Percentiles rank a stretch among this genome's conserved stretches.
phyloP scores from a whole-genome alignment of 306 rosid genomes.

The Clitoria ternatea region DNA sequence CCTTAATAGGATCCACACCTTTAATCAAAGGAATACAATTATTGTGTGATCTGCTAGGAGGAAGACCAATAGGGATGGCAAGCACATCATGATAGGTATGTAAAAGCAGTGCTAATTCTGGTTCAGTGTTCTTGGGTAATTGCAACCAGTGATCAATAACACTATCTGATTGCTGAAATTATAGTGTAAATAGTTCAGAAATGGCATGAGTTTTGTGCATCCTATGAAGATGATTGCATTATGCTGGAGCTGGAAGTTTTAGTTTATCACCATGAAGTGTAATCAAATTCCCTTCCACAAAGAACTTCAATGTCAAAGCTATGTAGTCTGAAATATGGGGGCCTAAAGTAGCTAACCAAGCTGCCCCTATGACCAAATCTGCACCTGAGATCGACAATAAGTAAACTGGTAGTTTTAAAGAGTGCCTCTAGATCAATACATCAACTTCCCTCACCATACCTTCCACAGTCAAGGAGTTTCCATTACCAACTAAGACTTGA shows the following conservation, averaged over 20 bases:
- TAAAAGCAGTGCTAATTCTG: neutral
- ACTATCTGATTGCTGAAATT: neutral
- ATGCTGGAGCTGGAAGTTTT: no score
- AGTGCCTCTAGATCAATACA: neutral
- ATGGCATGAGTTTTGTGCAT: no score
- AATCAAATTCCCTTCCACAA: no score
- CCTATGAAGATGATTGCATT: no score
- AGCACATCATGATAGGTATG: neutral
- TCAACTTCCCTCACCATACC: neutral
- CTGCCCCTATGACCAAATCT: neutral
- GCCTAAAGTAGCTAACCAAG: neutral
- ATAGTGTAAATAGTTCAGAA: no score
- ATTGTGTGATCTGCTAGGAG: neutral
- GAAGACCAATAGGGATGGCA: neutral
- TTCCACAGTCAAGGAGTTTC: neutral
- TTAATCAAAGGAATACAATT: neutral
- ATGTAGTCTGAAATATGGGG: neutral
- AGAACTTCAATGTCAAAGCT: neutral
- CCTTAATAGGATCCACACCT: no score
- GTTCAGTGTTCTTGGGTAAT: neutral
- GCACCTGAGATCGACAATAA: neutral
- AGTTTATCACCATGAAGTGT: no score
- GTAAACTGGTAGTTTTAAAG: neutral
- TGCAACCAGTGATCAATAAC: neutral
- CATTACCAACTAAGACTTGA: neutral